Evolutionary conservation across 768 basidiomycete species (phyloP).

Genomic region (Termitomyces sp.): DNA sequence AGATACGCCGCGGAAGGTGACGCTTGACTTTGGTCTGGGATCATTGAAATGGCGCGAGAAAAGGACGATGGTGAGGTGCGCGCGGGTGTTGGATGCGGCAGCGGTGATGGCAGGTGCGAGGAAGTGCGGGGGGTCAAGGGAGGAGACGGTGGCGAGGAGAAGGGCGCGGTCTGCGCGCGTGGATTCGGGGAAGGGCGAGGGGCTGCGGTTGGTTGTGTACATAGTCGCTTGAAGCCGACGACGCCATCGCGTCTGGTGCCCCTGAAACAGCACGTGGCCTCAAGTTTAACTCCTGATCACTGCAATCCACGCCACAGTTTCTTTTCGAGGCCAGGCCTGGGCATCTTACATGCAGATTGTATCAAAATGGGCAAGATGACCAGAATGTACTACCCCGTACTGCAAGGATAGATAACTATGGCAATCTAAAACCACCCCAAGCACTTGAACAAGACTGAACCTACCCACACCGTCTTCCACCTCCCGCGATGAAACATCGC

Average conservation of each 20-base stretch:
- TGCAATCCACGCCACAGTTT: background rate
- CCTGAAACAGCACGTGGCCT: conserved; percentile 8
- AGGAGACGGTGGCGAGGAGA: conserved; percentile 50
- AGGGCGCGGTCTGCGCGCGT: conserved; percentile 28
- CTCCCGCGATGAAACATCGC: background rate
- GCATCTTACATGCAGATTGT: no score
- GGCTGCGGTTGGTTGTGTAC: conserved; percentile 8
- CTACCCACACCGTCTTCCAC: background rate
- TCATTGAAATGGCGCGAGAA: conserved; percentile 56
- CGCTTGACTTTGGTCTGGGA: conserved; percentile 16
- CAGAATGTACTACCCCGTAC: background rate
- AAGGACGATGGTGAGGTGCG: conserved; percentile 57
- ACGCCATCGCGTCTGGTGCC: background rate
- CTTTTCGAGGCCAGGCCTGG: no score
- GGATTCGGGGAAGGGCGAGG: conserved; percentile 19
- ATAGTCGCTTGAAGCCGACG: conserved; percentile 4
- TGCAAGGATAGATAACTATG: background rate
- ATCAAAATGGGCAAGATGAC: no score
- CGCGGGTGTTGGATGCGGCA: conserved; percentile 41
- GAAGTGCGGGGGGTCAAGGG: conserved; percentile 47
- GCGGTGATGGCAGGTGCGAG: conserved; percentile 48
- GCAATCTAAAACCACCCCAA: background rate
- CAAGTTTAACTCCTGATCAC: background rate
- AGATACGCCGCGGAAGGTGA: conserved; percentile 20
- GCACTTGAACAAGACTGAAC: background rate